Evolutionary conservation across 2,329 filamentous ascomycete species (phyloP), one percentile per base, ranked within the genome.

Genomic region (Neodidymelliopsis sp.): DNA sequence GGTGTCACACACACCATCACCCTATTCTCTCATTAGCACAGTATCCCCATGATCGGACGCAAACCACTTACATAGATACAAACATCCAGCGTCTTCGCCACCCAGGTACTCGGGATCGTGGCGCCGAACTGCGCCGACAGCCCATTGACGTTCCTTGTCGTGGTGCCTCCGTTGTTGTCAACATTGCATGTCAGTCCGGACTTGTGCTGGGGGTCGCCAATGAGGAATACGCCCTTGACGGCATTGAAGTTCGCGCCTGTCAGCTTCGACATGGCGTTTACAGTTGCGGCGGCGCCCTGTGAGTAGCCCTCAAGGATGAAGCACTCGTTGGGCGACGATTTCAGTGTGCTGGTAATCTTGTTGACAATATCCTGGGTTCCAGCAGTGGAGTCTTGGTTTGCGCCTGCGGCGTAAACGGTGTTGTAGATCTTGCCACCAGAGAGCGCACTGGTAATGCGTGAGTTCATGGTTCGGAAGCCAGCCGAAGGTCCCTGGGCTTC

Each of bases 221-320:
- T 65, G 2, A 74, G 56, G 39, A 71, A 69, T 3, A 74, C 71
- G 13, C 66, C 70, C 50, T 71, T 71, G 11, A 74, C 68, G 6
- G 71, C 71, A 25, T 65, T 52, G 54, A 71, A 69, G 11, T 44
- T 52, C 0, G 59, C 59, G 15, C 70, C 71, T 1, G 68, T 73
- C 4, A 74, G 41, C 13, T 60, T 42, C 2, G 65, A 25, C 47
- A 74, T 40, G 7, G 70, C 71, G 29, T 70, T 64, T 4, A 69
- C 63, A 0, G 71, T 74, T 0, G 70, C 71, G 6, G 67, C 62
- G 2, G 72, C 72, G 15, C 69, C 72, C 48, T 74, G 71, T 2
- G 64, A 69, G 56, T 74, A 73, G 13, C 72, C 71, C 40, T 74
- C 63, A 1, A 74, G 61, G 36, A 73, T 65, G 49, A 73, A 72